Percentiles rank a stretch among this genome's conserved stretches.
Conservation (phyloP, 495 filamentous ascomycete species). For the Xylaria flabelliformis region DNA sequence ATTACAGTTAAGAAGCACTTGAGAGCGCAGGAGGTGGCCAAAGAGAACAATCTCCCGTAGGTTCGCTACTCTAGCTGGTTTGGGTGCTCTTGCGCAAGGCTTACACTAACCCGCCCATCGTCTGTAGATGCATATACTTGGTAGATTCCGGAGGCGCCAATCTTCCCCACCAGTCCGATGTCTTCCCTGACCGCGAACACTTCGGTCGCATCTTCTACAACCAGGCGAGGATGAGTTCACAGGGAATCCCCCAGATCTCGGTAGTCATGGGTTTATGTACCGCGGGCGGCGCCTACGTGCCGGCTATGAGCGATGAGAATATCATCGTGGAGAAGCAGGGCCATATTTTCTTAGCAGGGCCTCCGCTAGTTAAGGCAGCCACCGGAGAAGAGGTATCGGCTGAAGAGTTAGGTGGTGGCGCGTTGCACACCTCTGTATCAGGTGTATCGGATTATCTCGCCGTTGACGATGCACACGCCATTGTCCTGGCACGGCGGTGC, state of each 20-base stretch:
- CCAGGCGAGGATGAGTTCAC: conserved; percentile 88
- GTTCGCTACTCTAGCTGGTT: conserved; percentile 29
- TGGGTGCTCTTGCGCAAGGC: conserved; percentile 1
- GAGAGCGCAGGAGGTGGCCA: conserved; percentile 87
- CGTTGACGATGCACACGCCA: conserved; percentile 90
- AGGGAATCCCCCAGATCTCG: conserved; percentile 89
- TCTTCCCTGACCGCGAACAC: conserved; percentile 94
- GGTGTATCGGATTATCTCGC: conserved; percentile 98
- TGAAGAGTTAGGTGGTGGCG: conserved; percentile 93
- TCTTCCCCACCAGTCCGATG: conserved; percentile 92
- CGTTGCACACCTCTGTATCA: conserved; percentile 85
- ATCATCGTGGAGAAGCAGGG: conserved; percentile 96
- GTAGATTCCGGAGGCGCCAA: conserved; percentile 98
- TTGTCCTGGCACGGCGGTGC: conserved; percentile 84
- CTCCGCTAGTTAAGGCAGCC: conserved; percentile 94
- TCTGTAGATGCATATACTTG: conserved; percentile 80
- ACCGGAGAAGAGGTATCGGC: conserved; percentile 93
- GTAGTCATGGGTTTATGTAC: conserved; percentile 99
- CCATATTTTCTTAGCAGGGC: conserved; percentile 95
- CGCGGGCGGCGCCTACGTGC: conserved; percentile 94
- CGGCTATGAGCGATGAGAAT: conserved; percentile 95
- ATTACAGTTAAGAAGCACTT: conserved; percentile 99
- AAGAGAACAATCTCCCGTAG: conserved; percentile 76
- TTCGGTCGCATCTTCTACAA: conserved; percentile 99
- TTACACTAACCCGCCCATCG: conserved; percentile 17